Base-by-base conservation (phyloP, 352 stramenopile species). In the Phytopythium boreale region DNA sequence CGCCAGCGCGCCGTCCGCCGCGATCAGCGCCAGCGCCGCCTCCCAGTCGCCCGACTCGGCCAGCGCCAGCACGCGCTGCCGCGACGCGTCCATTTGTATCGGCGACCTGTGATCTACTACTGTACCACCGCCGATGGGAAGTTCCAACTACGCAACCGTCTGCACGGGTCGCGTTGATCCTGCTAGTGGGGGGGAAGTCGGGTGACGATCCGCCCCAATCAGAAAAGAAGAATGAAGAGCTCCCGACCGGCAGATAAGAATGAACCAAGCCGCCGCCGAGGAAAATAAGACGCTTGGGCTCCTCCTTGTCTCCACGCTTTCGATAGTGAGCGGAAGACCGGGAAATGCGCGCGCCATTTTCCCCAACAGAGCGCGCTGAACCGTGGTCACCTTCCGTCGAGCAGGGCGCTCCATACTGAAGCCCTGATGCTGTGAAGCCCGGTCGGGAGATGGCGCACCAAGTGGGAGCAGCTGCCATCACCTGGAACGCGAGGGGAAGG, bases 1-100 rank as follows among this genome's bases (percentile, higher is more conserved):
- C 14, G 84, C 84, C 8, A 89, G 76, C 64, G 64, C 61, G 26
- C 64, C 43, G 52, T 80, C 59, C 22, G 36, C 29, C 31, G 59
- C 72, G n/a, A 92, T 64, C 39, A 89, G 69, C 43, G 60, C 72
- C 34, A 86, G 66, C 47, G 77, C 75, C 20, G 82, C 72, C 29
- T 70, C 64, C 87, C 83, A 93, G 36, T 92, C 78, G 71, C 82
- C 79, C 55, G 88, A 71, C 69, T 92, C 82, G 8, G 84, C 72
- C 64, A 85, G 72, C 61, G 71, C 70, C 43, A 90, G 67, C 53
- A 90, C 65, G 60, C 77, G 79, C 62, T 72, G 73, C 37, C 75
- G 69, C 34, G 77, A 66, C 15, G 59, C 68, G 58, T 78, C 72
- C 79, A 87, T 88, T 15, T 17, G 43, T 22, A 11, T 49, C 34